phyloP scores from a whole-genome alignment of 352 stramenopile genomes.

The Phytophthora meadii region DNA sequence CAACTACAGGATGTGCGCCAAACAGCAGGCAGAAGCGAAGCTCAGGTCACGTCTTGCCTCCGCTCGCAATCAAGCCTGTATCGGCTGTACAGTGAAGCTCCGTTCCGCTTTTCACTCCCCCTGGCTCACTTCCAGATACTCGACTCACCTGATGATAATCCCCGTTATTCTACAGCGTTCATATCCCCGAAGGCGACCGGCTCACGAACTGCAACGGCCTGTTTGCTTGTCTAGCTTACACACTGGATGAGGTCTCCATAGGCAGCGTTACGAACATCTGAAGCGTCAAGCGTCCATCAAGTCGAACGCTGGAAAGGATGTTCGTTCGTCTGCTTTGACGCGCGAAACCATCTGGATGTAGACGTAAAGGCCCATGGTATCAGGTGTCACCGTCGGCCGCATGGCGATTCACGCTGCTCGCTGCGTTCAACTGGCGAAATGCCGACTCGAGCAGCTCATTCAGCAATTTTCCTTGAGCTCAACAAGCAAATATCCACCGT shows the following conservation, averaged over 20 bases:
- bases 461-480: constrained; percentile 19
- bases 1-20: constrained; percentile 22
- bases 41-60: background rate
- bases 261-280: constrained; percentile 7
- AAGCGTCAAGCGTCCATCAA: constrained; percentile 17
- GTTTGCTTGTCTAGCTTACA: background rate
- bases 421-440: constrained; percentile 6
- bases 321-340: constrained; percentile 13
- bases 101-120: background rate
- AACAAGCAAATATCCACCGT: constrained; percentile 1
- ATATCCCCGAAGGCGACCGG: background rate
- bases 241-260: constrained; percentile 21
- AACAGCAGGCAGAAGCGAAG: constrained; percentile 11
- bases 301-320: constrained; percentile 26
- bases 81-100: background rate
- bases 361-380: constrained; percentile 21
- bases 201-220: background rate
- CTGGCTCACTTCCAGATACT: no score
- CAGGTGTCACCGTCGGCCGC: constrained; percentile 9
- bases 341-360: constrained; percentile 21
- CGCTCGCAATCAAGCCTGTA: background rate
- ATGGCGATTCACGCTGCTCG: background rate
- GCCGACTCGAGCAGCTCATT: constrained; percentile 11
- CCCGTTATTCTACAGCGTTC: no score
- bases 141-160: no score